Evolutionary conservation across 169 alveolate species (phyloP), one percentile per base, ranked within the genome.

Genomic region (Plasmodium ovale): DNA sequence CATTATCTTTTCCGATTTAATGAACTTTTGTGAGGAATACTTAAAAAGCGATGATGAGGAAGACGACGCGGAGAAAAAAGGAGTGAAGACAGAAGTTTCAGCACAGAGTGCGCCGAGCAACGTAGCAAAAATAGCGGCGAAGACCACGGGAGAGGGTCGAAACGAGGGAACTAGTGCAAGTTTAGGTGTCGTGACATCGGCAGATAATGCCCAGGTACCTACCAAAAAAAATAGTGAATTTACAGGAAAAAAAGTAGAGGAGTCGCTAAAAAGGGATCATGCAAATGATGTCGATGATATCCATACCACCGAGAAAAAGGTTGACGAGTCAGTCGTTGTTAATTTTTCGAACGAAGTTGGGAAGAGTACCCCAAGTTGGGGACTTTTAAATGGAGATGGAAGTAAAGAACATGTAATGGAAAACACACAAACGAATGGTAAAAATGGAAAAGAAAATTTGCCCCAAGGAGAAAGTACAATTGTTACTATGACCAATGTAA

Each of bases 1-100:
- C 35, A 65, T 85, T n/a, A 49, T 68, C n/a, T 68, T 69, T 69
- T 68, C 91, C 1, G 87, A 85, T 71, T 49, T 56, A n/a, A 14
- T 53, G 16, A 33, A 85, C 2, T 31, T 69, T 37, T 69, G 73
- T 54, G 91, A 39, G 7, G 90, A 82, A 65, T 65, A 49, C 65
- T 58, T 60, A 27, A 73, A 73, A n/a, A 73, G 67, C 14, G 88
- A 73, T 29, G 88, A 59, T 73, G 73, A 73, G 23, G 27, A 14
- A 27, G 23, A 74, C 12, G 39, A 12, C 21, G 88, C 39, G 23
- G 27, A 14, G 31, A 25, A 84, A n/a, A 35, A 37, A 23, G 64
- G 39, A 5, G 73, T 9, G 1, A 2, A 51, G 39, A 47, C 0
- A 21, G 14, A 74, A 29, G 51, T 25, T 35, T 21, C 23, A 14